Evolutionary conservation across 495 filamentous ascomycete species (phyloP), one percentile per base, ranked within the genome.

Genomic region (Aspergillus sclerotiicarbonarius): DNA sequence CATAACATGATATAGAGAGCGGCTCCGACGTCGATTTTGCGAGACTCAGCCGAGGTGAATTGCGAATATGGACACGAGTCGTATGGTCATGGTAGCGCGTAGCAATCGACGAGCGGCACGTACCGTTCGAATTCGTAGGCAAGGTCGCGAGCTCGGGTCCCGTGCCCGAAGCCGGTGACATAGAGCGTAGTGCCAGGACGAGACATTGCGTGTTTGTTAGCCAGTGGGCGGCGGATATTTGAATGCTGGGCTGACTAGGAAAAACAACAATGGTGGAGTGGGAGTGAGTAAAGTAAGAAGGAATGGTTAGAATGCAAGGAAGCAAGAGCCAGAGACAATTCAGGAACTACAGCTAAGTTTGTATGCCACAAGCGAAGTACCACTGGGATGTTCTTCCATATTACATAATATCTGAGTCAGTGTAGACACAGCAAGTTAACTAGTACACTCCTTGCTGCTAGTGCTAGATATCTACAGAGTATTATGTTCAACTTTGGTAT

Each of bases 91-190:
- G 62, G 60, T 61, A 67, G 68, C 62, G 69, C 63, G 69, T 66
- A 72, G 65, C 59, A 73, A 71, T 72, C 71, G 78, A 78, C 78
- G 81, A 82, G 82, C 82, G 78, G 70, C 65, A 92, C 89, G 82
- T 95, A 98, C 95, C 93, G 90, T 90, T 96, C 92, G 89, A 97
- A 97, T 84, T 99, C 94, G 90, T 96, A 98, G 81, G 94, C 94
- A 76, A 99, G 91, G 80, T 99, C 94, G 84, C 95, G 91, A 72
- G 94, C 94, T 81, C 94, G 92, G 73, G 94, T 99, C 69, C 94
- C 95, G 75, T 96, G 93, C 81, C 93, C 94, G 77, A 99, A 99
- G 81, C 94, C 94, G 60, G 84, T 89, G 61, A 97, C 94, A 82
- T 98, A 98, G 56, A 98, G 91, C 31, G 94, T 98, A 43, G 92